Evolutionary conservation across 768 basidiomycete genomes (phyloP), one percentile per base, ranked within the genome.

Genomic region (Cystobasidiopsis lactophilus): DNA sequence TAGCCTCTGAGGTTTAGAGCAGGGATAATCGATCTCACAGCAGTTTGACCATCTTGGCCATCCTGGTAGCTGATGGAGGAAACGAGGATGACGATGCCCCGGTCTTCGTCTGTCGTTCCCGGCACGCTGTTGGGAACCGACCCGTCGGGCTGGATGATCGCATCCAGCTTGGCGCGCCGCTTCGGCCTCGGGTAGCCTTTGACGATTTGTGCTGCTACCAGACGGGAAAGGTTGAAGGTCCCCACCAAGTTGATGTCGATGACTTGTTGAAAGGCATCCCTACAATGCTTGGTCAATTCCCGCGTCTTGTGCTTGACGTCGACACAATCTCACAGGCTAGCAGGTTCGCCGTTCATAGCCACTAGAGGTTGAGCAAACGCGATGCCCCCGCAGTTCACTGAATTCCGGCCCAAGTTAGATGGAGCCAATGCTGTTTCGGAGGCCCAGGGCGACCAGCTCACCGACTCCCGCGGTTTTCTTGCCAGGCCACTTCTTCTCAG

Each of bases 401-500:
- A n/a, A n/a, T n/a, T n/a, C n/a, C n/a, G n/a, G n/a, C n/a, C n/a
- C n/a, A n/a, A n/a, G n/a, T n/a, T n/a, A 11, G 35, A 43, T 16
- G 0, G 21, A 16, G 7, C n/a, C 18, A 19, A 11, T 10, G 19
- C 18, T 7, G 13, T 50, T 31, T 14, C 30, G n/a, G 18, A 21
- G 40, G 18, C 70, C 77, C 0, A 76, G 70, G 3, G 77, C 77
- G 3, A 75, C 77, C 55, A 72, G 73, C 59, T 76, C 75, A 9
- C 78, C 69, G 3, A 77, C 73, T 9, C 77, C 76, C 5, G 76
- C 76, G n/a, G 77, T 64, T 26, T 65, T 62, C 5, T 72, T 70
- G 4, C 66, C 66, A 0, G 72, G 73, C 41, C 66, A 65, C 24
- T 64, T 50, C 0, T 58, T 51, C 63, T 65, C 65, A 2, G 65